Evolutionary conservation across 768 basidiomycete genomes (phyloP).

Genomic region (Naganishia friedmannii): DNA sequence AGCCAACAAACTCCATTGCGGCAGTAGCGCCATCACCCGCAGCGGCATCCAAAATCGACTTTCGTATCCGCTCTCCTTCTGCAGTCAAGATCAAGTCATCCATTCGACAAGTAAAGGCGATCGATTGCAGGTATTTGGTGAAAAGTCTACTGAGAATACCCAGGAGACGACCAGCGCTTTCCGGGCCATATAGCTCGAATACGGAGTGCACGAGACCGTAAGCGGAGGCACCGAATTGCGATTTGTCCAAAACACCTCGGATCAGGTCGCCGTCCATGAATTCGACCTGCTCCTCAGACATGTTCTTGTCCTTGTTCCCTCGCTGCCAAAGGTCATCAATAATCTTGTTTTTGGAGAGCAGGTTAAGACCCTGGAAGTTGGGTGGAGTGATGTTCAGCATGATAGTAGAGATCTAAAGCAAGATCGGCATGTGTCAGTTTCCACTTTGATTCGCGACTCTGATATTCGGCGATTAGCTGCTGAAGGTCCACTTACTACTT

Average conservation of each 20-base stretch:
- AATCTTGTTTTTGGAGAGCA: constrained; percentile 83
- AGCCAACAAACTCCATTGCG: constrained; percentile 67
- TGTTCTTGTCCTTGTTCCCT: constrained; percentile 59
- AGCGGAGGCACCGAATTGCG: constrained; percentile 91
- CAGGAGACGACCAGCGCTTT: constrained; percentile 81
- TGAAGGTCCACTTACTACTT: constrained; percentile 66
- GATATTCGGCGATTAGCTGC: constrained; percentile 6
- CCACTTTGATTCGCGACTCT: not conserved
- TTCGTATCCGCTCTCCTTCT: constrained; percentile 69
- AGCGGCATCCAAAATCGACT: constrained; percentile 65
- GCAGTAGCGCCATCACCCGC: constrained; percentile 75
- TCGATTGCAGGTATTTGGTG: constrained; percentile 93
- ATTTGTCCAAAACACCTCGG: constrained; percentile 92
- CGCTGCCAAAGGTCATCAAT: constrained; percentile 72
- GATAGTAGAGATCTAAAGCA: constrained; percentile 72
- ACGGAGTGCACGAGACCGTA: constrained; percentile 96
- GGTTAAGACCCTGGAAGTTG: constrained; percentile 74
- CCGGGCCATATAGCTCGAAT: constrained; percentile 89
- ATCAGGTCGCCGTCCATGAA: constrained; percentile 91
- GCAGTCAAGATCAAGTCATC: constrained; percentile 90
- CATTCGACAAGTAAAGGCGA: constrained; percentile 97
- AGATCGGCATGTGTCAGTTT: constrained; percentile 53
- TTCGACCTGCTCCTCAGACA: constrained; percentile 75
- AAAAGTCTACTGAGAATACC: constrained; percentile 90
- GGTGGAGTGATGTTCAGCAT: constrained; percentile 84